These are phyloP conservation scores for Phytopythium mirpurense DNA, from an alignment of 352 stramenopile genomes.

Conservation along the genomic window DNA sequence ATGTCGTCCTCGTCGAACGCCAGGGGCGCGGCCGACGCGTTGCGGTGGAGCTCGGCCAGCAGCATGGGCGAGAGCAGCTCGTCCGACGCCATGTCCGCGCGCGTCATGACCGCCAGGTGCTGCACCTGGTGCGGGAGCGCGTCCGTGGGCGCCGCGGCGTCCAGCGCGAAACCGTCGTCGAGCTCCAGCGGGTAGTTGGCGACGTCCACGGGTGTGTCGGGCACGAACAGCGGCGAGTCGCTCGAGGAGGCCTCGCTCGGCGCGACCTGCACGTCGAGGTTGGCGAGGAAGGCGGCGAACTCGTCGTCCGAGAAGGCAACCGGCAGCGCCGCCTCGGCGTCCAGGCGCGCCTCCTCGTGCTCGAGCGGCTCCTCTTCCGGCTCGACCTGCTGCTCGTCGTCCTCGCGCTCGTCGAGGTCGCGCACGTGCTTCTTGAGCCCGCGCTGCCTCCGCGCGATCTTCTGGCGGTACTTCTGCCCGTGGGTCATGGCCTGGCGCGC, in stretches of 20 bases:
- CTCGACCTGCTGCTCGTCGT: slow-evolving; percentile 9
- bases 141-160: not conserved
- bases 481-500: slow-evolving; percentile 90
- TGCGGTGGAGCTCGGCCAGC: slow-evolving; percentile 2
- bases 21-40: not conserved
- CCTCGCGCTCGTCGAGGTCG: slow-evolving; percentile 21
- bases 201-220: not conserved
- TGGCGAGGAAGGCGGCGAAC: slow-evolving; percentile 18
- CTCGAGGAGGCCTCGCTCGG: slow-evolving; percentile 5
- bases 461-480: slow-evolving; percentile 91
- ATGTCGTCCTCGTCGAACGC: slow-evolving; percentile 1
- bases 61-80: slow-evolving; percentile 13
- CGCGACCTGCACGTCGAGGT: slow-evolving; percentile 17
- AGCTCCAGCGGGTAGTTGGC: not conserved
- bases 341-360: slow-evolving; percentile 2
- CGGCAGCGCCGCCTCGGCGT: slow-evolving; percentile 13
- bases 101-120: slow-evolving; percentile 23
- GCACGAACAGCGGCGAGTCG: slow-evolving; percentile 23
- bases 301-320: slow-evolving; percentile 19
- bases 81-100: slow-evolving; percentile 20
- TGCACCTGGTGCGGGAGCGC: slow-evolving; percentile 19
- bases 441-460: slow-evolving; percentile 41
- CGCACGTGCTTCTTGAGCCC: slow-evolving; percentile 31
- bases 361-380: slow-evolving; percentile 1
- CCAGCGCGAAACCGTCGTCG: slow-evolving; percentile 12